Percentiles rank a stretch among this genome's conserved stretches.
phyloP scores from a whole-genome alignment of 495 filamentous ascomycete species.

The Chaetomidium leptoderma region DNA sequence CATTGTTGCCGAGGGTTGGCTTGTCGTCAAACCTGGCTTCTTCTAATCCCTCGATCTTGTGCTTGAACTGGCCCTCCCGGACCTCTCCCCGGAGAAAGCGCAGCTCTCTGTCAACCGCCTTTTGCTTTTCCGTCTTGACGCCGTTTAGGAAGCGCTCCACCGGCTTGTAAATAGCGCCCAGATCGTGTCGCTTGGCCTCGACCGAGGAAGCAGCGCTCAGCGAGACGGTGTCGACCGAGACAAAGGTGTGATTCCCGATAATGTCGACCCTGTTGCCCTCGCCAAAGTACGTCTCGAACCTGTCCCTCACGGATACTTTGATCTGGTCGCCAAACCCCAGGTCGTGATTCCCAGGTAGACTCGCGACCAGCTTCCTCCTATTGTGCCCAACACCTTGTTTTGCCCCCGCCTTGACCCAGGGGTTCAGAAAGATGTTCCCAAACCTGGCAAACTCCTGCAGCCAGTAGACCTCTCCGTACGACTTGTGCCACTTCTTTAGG shows the following conservation, averaged over 20 bases:
- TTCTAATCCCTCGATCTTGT: conserved; percentile 49
- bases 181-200: conserved; percentile 44
- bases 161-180: conserved; percentile 64
- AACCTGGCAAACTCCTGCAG: conserved; percentile 77
- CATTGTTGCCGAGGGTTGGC: conserved; percentile 36
- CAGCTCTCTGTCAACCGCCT: conserved; percentile 53
- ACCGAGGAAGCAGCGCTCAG: conserved; percentile 61
- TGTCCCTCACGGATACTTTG: conserved; percentile 67
- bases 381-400: conserved; percentile 37
- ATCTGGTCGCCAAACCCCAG: conserved; percentile 88
- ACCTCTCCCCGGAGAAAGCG: conserved; percentile 47
- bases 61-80: conserved; percentile 47
- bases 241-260: conserved; percentile 91
- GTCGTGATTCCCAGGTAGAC: conserved; percentile 93
- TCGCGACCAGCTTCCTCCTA: conserved; percentile 66
- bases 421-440: conserved; percentile 67
- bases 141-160: conserved; percentile 69
- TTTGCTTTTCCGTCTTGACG: conserved; percentile 49
- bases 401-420: conserved; percentile 48
- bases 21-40: conserved; percentile 38
- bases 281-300: conserved; percentile 88
- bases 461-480: conserved; percentile 76
- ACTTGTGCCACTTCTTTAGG: conserved; percentile 63
- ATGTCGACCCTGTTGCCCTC: conserved; percentile 82
- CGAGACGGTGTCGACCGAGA: conserved; percentile 84